These are phyloP conservation scores for Pyrenula aspistea DNA, from an alignment of 495 filamentous ascomycete genomes.

Conservation along the genomic window DNA sequence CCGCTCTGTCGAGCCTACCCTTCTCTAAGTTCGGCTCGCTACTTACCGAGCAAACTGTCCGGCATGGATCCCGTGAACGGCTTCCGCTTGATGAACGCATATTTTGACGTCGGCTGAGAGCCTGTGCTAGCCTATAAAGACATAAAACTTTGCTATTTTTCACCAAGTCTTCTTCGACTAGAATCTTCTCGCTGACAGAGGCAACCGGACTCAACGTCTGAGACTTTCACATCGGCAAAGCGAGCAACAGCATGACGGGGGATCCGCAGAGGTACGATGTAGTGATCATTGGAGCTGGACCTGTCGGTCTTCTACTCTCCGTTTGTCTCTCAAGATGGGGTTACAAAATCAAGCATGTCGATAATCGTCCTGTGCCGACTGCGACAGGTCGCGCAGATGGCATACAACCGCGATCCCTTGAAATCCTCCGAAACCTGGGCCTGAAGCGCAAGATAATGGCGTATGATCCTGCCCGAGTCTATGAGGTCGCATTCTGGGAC, in stretches of 20 bases:
- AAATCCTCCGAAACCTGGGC: conserved; percentile 55
- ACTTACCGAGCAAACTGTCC: not conserved
- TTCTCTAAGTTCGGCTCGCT: not conserved
- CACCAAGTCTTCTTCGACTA: not conserved
- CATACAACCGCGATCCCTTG: conserved; percentile 58
- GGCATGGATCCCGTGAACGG: not conserved
- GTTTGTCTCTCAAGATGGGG: conserved; percentile 63
- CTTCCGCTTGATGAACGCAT: not conserved
- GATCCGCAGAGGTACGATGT: conserved; percentile 29
- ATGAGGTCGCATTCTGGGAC: conserved; percentile 59
- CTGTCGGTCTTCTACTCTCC: conserved; percentile 79
- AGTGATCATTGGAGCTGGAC: conserved; percentile 81
- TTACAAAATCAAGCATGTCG: conserved; percentile 57
- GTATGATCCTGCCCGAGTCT: conserved; percentile 51
- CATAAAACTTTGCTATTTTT: not conserved
- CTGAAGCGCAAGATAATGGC: conserved; percentile 54
- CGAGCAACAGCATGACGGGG: not conserved
- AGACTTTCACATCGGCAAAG: not conserved
- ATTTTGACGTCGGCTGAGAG: not conserved
- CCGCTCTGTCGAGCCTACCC: not conserved
- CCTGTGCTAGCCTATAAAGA: not conserved
- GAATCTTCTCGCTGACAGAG: not conserved
- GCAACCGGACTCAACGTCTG: not conserved
- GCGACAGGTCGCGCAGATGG: conserved; percentile 65
- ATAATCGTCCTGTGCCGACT: conserved; percentile 51